Evolutionary conservation across 2,329 filamentous ascomycete species (phyloP).

Genomic region (Colletotrichum sp.): DNA sequence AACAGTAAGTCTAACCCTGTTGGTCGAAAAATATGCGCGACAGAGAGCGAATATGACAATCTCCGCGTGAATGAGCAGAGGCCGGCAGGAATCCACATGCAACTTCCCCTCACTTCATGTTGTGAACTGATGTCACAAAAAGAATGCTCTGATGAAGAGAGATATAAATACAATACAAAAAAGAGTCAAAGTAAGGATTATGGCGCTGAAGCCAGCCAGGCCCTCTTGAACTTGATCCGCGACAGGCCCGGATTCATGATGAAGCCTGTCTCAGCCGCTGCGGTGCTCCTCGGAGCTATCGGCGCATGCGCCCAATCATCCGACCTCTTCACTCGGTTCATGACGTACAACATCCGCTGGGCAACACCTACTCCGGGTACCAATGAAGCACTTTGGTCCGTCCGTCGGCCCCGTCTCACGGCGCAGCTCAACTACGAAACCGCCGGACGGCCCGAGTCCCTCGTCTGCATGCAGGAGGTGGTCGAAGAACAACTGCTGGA

Average conservation of each 20-base stretch:
- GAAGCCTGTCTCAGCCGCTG: neutral
- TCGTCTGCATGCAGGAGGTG: slow-evolving; percentile 57
- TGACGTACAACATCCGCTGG: slow-evolving; percentile 56
- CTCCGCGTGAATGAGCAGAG: neutral
- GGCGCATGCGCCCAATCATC: neutral
- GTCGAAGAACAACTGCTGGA: slow-evolving; percentile 49
- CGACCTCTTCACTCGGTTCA: slow-evolving; percentile 37
- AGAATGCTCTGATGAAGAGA: neutral
- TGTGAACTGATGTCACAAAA: neutral
- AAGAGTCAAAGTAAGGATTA: neutral
- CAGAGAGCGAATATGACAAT: neutral
- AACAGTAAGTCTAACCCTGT: neutral
- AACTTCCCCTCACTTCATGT: neutral
- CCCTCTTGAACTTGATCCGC: neutral
- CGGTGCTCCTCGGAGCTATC: neutral
- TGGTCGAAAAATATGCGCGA: neutral
- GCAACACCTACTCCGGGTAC: slow-evolving; percentile 40
- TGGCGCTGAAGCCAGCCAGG: neutral
- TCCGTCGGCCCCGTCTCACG: slow-evolving; percentile 38
- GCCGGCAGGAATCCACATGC: neutral
- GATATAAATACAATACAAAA: neutral
- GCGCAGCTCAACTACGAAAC: slow-evolving; percentile 43
- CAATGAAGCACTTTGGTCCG: slow-evolving; percentile 47
- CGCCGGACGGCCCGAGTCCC: slow-evolving; percentile 28
- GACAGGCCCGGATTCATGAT: neutral